These are phyloP conservation scores for Alternaria solani DNA, from an alignment of 2,329 filamentous ascomycete genomes.

Conservation along the genomic window DNA sequence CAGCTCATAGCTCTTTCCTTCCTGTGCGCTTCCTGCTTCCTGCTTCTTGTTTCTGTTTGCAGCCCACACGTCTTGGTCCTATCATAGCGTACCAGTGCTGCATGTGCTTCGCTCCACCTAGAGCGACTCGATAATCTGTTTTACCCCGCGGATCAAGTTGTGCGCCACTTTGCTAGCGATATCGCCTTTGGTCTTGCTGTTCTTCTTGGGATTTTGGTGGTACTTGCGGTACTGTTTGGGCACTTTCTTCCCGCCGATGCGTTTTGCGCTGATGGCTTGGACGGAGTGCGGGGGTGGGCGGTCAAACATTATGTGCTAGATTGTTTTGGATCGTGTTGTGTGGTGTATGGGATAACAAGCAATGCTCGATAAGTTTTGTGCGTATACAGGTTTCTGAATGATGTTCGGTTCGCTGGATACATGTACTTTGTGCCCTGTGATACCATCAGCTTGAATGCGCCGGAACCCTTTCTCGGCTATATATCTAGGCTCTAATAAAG, in stretches of 20 bases:
- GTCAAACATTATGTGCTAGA: slow-evolving; percentile 8
- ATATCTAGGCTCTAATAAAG: neutral
- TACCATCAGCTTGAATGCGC: neutral
- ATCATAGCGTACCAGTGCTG: neutral
- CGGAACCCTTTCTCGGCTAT: neutral
- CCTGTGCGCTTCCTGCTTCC: neutral
- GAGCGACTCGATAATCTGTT: slow-evolving; percentile 7
- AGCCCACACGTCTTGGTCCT: neutral
- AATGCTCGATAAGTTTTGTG: neutral
- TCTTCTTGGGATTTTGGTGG: slow-evolving; percentile 15
- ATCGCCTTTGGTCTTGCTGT: slow-evolving; percentile 2
- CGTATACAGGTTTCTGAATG: neutral
- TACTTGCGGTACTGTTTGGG: slow-evolving; percentile 30
- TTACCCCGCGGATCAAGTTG: slow-evolving; percentile 1
- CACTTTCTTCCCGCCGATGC: slow-evolving; percentile 25
- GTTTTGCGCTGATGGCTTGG: slow-evolving; percentile 24
- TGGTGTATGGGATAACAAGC: neutral
- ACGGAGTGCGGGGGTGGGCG: slow-evolving; percentile 26
- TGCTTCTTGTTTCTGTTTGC: neutral
- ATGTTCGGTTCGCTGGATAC: neutral
- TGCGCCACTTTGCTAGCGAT: slow-evolving; percentile 8
- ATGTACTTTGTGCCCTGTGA: neutral
- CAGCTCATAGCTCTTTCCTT: neutral
- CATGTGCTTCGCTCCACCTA: neutral
- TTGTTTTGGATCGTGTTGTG: neutral